Percentiles rank a stretch among this genome's conserved stretches.
Conservation (phyloP, 2,329 filamentous ascomycete genomes). For the Tolypocladium guangdongense region DNA sequence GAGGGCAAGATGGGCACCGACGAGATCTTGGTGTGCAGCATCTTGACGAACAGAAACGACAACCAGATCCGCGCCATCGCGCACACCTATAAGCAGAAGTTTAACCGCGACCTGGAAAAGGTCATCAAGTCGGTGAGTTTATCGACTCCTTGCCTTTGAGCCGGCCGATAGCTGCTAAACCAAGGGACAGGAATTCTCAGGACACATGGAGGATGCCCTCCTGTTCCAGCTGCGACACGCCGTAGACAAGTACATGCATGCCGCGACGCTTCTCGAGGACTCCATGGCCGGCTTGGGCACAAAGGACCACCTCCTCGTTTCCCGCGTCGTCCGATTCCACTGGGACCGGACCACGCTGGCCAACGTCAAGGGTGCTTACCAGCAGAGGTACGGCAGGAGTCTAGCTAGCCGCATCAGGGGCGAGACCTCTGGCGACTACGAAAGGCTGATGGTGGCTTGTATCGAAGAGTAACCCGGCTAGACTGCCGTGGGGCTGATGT, state of each 20-base stretch:
- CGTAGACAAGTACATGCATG: slow-evolving; percentile 71
- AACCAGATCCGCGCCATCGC: slow-evolving; percentile 75
- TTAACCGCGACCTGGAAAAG: slow-evolving; percentile 57
- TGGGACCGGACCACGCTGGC: slow-evolving; percentile 70
- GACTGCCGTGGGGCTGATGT: too few species aligned
- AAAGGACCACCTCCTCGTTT: slow-evolving; percentile 69
- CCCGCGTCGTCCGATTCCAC: slow-evolving; percentile 68
- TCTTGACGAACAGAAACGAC: slow-evolving; percentile 66
- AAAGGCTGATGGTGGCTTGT: slow-evolving; percentile 63
- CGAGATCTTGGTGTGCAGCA: slow-evolving; percentile 65
- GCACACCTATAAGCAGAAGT: slow-evolving; percentile 62
- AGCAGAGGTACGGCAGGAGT: slow-evolving; percentile 56
- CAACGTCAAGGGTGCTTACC: slow-evolving; percentile 69
- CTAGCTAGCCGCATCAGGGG: slow-evolving; percentile 60
- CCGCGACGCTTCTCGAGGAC: slow-evolving; percentile 72
- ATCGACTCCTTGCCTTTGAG: neutral
- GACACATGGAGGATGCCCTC: slow-evolving; percentile 83
- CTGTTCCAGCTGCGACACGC: slow-evolving; percentile 69
- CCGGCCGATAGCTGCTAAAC: neutral
- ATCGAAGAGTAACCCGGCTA: slow-evolving; percentile 30
- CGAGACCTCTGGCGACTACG: slow-evolving; percentile 80
- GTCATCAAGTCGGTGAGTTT: slow-evolving; percentile 56
- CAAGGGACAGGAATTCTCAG: slow-evolving; percentile 59
- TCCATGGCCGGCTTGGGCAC: slow-evolving; percentile 82
- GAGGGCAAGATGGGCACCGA: slow-evolving; percentile 65